A percentile compares a stretch with the other conserved stretches of the same genome.
These are phyloP conservation scores for Coffea humblotiana DNA, from an alignment of 305 asterid genomes.

Conservation along the genomic window DNA sequence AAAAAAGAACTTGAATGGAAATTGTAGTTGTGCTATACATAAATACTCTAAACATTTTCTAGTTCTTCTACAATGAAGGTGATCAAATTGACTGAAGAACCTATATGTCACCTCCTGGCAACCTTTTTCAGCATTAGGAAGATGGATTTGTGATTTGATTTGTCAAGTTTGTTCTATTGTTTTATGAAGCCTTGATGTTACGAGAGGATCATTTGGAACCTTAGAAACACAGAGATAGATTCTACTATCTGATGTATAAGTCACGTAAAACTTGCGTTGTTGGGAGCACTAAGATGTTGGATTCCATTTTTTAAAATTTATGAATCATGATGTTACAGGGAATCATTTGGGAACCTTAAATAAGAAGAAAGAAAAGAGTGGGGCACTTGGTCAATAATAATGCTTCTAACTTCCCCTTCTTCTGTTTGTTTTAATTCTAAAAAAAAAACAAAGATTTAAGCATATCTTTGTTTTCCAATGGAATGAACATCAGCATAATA, in stretches of 20 bases:
- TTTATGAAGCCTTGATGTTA: not conserved
- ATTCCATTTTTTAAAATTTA: too few relatives aligned
- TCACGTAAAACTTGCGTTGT: not conserved
- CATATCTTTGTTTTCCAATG: not conserved
- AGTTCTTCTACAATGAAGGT: too few relatives aligned
- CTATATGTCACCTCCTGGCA: not conserved
- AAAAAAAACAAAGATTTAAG: not conserved
- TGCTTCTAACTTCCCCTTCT: too few relatives aligned
- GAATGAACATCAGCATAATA: constrained; percentile 48
- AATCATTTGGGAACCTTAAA: too few relatives aligned
- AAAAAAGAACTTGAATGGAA: not conserved
- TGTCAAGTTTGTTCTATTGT: not conserved
- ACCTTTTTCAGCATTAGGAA: not conserved
- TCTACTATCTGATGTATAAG: too few relatives aligned
- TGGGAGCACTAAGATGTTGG: not conserved
- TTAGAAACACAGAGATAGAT: too few relatives aligned
- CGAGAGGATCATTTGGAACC: too few relatives aligned
- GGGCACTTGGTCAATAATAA: not conserved
- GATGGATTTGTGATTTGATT: not conserved
- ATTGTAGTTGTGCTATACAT: not conserved
- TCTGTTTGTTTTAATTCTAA: not conserved
- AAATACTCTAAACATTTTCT: not conserved
- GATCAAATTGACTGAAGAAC: not conserved
- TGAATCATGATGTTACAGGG: not conserved
- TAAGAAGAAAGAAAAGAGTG: not conserved